A percentile compares a stretch with the other conserved stretches of the same genome.
These are phyloP conservation scores for Brassica nigra DNA, from an alignment of 345 rosid genomes.

Conservation along the genomic window DNA sequence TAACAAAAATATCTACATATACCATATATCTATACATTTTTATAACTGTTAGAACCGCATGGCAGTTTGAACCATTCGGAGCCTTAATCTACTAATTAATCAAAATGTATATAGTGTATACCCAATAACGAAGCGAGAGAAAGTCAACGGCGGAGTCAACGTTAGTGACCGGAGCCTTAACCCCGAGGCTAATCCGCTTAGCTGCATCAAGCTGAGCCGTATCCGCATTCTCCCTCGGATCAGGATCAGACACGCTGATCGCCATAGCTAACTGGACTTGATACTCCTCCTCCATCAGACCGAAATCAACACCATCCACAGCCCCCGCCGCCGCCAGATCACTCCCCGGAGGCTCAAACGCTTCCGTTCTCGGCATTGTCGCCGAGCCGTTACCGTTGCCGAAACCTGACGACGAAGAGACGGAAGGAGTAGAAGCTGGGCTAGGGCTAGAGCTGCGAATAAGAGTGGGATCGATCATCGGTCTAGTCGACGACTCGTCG, in stretches of 20 bases:
- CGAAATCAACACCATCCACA: conserved; percentile 56
- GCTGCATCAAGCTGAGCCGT: conserved; percentile 96
- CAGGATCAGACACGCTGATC: conserved; percentile 88
- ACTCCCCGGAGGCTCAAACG: conserved; percentile 48
- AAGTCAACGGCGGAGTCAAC: conserved; percentile 58
- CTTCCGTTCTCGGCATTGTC: conserved; percentile 50
- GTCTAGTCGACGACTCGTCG: conserved; percentile 39
- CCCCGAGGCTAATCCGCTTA: conserved; percentile 90
- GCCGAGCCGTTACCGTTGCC: conserved; percentile 33
- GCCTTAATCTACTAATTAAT: neutral
- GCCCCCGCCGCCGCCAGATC: conserved; percentile 41
- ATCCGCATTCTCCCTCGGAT: conserved; percentile 64
- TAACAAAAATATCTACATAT: too few species aligned
- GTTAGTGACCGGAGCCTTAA: conserved; percentile 51
- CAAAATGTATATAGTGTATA: conserved; percentile 28
- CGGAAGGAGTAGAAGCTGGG: conserved; percentile 35
- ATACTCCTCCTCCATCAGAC: conserved; percentile 84
- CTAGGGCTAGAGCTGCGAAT: conserved; percentile 44
- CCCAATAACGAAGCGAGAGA: conserved; percentile 94
- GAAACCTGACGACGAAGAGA: conserved; percentile 46
- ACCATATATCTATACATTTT: too few species aligned
- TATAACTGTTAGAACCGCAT: too few species aligned
- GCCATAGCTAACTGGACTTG: conserved; percentile 96
- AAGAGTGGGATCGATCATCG: conserved; percentile 50
- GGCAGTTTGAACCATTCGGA: too few species aligned